These are phyloP conservation scores for Agaricus subrufescens DNA, from an alignment of 768 basidiomycete genomes.

Conservation along the genomic window DNA sequence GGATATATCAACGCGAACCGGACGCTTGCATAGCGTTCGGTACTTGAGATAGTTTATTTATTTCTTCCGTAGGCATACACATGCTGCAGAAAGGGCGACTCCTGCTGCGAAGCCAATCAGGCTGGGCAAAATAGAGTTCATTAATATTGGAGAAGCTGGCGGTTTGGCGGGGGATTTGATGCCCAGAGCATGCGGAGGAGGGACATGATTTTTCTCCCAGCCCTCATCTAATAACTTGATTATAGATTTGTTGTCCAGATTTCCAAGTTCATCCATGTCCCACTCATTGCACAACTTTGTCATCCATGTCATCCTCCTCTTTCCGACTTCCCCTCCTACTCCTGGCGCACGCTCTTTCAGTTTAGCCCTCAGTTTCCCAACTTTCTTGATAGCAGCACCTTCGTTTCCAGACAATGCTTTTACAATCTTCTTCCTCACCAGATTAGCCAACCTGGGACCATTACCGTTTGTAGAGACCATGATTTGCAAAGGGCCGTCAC, in stretches of 20 bases:
- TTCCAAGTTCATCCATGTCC: conserved; percentile 76
- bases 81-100: background rate
- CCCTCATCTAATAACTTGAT: conserved; percentile 70
- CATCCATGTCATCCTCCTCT: conserved; percentile 91
- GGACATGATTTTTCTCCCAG: conserved; percentile 68
- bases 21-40: conserved; percentile 49
- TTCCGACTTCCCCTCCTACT: conserved; percentile 71
- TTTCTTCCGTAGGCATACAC: background rate
- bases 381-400: conserved; percentile 73
- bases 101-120: conserved; percentile 3
- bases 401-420: conserved; percentile 62
- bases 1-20: conserved; percentile 90
- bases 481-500: conserved; percentile 87
- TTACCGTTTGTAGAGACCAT: conserved; percentile 96
- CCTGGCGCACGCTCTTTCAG: conserved; percentile 81
- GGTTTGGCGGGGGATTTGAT: background rate
- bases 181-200: conserved; percentile 14
- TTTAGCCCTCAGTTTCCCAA: conserved; percentile 68
- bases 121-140: conserved; percentile 3
- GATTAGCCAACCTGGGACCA: conserved; percentile 84
- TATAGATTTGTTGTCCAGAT: conserved; percentile 64
- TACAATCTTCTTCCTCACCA: conserved; percentile 71
- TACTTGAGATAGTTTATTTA: background rate
- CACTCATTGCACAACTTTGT: conserved; percentile 79
- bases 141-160: no score